These are phyloP conservation scores for Chlorella sp. DNA, from an alignment of 139 green algal species.

Conservation along the genomic window DNA sequence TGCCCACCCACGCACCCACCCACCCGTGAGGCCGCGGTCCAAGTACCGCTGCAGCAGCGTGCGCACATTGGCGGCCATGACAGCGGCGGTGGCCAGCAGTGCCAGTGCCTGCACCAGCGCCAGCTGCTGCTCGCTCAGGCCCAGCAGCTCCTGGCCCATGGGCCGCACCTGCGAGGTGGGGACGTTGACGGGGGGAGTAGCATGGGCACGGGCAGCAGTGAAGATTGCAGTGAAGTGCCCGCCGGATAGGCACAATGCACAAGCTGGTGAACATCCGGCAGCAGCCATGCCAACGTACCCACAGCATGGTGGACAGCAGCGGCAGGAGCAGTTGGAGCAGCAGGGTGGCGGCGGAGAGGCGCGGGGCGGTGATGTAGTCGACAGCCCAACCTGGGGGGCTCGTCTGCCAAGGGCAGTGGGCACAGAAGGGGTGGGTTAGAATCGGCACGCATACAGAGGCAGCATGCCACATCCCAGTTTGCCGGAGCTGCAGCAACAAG, in stretches of 20 bases:
- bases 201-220: too few relatives aligned
- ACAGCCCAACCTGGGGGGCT: constrained; percentile 4
- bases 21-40: constrained; percentile 29
- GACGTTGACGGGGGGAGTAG: too few relatives aligned
- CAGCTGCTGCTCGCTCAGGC: neutral
- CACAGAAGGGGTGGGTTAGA: too few relatives aligned
- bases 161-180: constrained; percentile 38
- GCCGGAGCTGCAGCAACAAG: too few relatives aligned
- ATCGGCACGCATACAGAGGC: too few relatives aligned
- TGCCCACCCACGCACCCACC: neutral
- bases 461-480: too few relatives aligned
- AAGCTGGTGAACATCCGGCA: too few relatives aligned
- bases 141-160: constrained; percentile 18
- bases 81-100: neutral
- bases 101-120: neutral
- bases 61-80: constrained; percentile 10
- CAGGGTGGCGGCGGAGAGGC: neutral
- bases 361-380: neutral
- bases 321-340: constrained; percentile 35
- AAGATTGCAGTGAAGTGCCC: too few relatives aligned
- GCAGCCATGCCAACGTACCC: too few relatives aligned
- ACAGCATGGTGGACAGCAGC: constrained; percentile 28
- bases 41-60: constrained; percentile 39
- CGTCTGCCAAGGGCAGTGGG: too few relatives aligned
- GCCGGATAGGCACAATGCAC: too few relatives aligned